phyloP scores from a whole-genome alignment of 2,329 filamentous ascomycete genomes.

The Diaporthe ilicicola region DNA sequence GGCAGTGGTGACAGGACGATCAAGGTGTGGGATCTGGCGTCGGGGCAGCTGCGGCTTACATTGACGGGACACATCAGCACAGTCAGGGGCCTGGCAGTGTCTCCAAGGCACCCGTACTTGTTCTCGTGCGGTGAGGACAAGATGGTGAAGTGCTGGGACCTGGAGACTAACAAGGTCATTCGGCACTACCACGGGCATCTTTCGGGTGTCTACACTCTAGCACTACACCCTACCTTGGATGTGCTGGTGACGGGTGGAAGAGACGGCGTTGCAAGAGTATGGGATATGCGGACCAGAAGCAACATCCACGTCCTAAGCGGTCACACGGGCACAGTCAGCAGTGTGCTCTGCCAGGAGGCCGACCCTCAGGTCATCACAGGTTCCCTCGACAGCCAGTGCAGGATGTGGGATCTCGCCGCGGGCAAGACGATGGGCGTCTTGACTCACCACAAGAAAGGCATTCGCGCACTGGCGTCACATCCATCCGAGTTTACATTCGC shows the following conservation, averaged over 20 bases:
- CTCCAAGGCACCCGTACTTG: slow-evolving; percentile 91
- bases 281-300: slow-evolving; percentile 97
- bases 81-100: slow-evolving; percentile 90
- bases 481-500: slow-evolving; percentile 97
- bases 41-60: slow-evolving; percentile 83
- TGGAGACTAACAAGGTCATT: slow-evolving; percentile 99
- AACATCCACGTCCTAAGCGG: slow-evolving; percentile 94
- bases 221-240: slow-evolving; percentile 93
- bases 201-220: slow-evolving; percentile 92
- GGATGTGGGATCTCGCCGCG: slow-evolving; percentile 94
- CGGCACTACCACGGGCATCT: slow-evolving; percentile 97
- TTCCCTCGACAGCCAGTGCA: slow-evolving; percentile 91
- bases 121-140: slow-evolving; percentile 99
- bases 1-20: slow-evolving; percentile 96
- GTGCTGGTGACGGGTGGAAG: slow-evolving; percentile 94
- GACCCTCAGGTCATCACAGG: slow-evolving; percentile 94
- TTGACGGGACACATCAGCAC: slow-evolving; percentile 95
- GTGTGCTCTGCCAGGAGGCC: slow-evolving; percentile 91
- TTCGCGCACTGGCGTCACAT: slow-evolving; percentile 83
- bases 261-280: slow-evolving; percentile 93
- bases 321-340: slow-evolving; percentile 89
- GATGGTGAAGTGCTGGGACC: slow-evolving; percentile 99
- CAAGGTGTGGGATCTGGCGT: slow-evolving; percentile 97
- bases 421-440: slow-evolving; percentile 96
- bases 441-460: slow-evolving; percentile 98